A percentile compares a stretch with the other conserved stretches of the same genome.
These are phyloP conservation scores for Aspergillus ellipticus DNA, from an alignment of 495 filamentous ascomycete species.

Conservation along the genomic window DNA sequence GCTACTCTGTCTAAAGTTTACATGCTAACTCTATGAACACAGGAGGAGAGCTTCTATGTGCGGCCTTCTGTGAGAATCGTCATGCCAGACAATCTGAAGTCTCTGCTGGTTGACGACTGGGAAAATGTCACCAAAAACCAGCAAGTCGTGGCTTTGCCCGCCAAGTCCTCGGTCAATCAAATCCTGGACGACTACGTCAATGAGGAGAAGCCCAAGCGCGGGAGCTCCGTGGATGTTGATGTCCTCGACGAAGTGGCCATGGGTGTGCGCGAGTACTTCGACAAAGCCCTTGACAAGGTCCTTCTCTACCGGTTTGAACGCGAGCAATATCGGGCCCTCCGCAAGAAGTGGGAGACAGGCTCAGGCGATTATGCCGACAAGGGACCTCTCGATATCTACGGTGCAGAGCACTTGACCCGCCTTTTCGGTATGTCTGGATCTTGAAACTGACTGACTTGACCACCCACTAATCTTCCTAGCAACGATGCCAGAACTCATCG, in stretches of 20 bases:
- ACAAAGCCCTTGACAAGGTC: slow-evolving; percentile 77
- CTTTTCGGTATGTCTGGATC: slow-evolving; percentile 78
- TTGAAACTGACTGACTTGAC: neutral
- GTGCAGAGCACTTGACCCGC: slow-evolving; percentile 83
- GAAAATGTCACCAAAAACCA: slow-evolving; percentile 95
- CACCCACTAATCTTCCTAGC: slow-evolving; percentile 49
- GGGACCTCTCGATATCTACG: slow-evolving; percentile 74
- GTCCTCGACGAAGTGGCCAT: slow-evolving; percentile 83
- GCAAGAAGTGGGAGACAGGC: slow-evolving; percentile 55
- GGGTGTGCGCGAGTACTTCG: slow-evolving; percentile 88
- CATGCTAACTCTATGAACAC: neutral
- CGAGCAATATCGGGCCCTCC: slow-evolving; percentile 71
- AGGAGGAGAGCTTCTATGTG: slow-evolving; percentile 83
- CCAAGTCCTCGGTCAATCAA: slow-evolving; percentile 64
- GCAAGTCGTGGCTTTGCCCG: slow-evolving; percentile 78
- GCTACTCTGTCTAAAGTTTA: neutral
- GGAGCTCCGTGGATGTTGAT: slow-evolving; percentile 63
- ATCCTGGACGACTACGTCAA: slow-evolving; percentile 77
- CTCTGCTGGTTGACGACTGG: slow-evolving; percentile 94
- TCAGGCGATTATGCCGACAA: slow-evolving; percentile 61
- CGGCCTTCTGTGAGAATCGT: slow-evolving; percentile 78
- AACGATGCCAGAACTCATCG: slow-evolving; percentile 85
- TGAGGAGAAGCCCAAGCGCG: slow-evolving; percentile 63
- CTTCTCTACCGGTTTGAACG: slow-evolving; percentile 92
- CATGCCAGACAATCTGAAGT: slow-evolving; percentile 80